phyloP scores from a whole-genome alignment of 2,329 filamentous ascomycete genomes.

The Aspergillus terreus region DNA sequence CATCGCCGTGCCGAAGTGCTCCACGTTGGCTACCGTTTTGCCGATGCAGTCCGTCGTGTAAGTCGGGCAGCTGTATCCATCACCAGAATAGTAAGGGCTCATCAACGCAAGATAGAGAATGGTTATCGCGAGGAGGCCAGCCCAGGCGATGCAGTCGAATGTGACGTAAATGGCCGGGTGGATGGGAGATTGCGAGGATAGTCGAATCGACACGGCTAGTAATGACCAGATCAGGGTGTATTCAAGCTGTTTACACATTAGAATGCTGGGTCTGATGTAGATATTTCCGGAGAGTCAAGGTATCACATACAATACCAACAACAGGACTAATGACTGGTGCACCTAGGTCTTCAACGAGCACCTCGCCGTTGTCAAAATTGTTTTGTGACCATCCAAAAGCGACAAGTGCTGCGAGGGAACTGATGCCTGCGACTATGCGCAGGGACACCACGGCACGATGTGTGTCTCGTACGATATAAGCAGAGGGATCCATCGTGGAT shows the following conservation, averaged over 20 bases:
- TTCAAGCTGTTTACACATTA: neutral
- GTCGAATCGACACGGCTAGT: slow-evolving; percentile 5
- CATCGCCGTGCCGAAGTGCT: slow-evolving; percentile 10
- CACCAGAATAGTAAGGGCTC: slow-evolving; percentile 2
- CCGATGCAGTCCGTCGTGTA: slow-evolving; percentile 2
- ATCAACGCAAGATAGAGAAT: slow-evolving; percentile 1
- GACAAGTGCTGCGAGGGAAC: slow-evolving; percentile 5
- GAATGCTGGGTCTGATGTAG: neutral
- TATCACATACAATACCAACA: slow-evolving; percentile 4
- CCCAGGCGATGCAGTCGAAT: slow-evolving; percentile 8
- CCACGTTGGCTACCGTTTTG: slow-evolving; percentile 4
- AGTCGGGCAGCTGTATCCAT: slow-evolving; percentile 3
- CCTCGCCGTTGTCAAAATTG: neutral
- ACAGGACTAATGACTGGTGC: slow-evolving; percentile 3
- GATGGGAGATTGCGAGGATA: slow-evolving; percentile 1
- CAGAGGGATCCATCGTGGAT: neutral
- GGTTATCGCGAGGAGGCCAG: neutral
- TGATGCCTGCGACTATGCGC: slow-evolving; percentile 1
- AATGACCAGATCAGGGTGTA: slow-evolving; percentile 9
- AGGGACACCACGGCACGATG: slow-evolving; percentile 1
- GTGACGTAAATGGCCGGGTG: slow-evolving; percentile 10
- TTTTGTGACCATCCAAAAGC: slow-evolving; percentile 6
- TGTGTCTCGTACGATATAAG: neutral
- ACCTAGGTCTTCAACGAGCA: slow-evolving; percentile 1
- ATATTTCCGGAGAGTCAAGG: neutral